Evolutionary conservation across 2,329 filamentous ascomycete genomes (phyloP), one percentile per base, ranked within the genome.

Genomic region (Cladophialophora psammophila): DNA sequence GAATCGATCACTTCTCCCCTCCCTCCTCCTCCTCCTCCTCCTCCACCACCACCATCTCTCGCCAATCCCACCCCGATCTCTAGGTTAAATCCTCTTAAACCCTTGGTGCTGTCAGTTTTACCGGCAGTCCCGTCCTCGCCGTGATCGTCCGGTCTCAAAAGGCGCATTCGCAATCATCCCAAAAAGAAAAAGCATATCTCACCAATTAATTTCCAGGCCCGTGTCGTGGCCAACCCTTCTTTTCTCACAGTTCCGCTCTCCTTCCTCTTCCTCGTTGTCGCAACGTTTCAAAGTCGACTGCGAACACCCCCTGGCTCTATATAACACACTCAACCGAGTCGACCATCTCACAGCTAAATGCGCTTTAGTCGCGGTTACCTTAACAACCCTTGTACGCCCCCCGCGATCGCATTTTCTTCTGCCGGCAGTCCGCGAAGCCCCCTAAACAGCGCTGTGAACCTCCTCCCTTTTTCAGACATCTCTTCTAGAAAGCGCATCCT

Each of bases 401-500:
- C 59, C 59, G 59, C 59, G 59, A 61, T 61, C 57, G 50, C 42
- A 48, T 61, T 61, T 60, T 50, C 45, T 63, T 55, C 52, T 63
- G 60, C 60, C 50, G 53, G 60, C 60, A 57, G 36, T 56, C 60
- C 60, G 50, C 45, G 45, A 53, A 26, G 53, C 59, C 42, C 59
- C 45, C 59, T 52, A 52, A 53, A 36, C 31, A n/a, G 34, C 59
- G 36, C 32, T 48, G 26, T 40, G 3, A 53, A 54, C 58, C 56
- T 58, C 62, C 65, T 66, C 55, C 65, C 65, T 66, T 68, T 62
- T 61, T 61, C 52, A 55, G 52, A 32, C 32, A 34, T 63, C 38
- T 36, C 60, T 63, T 56, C 60, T 63, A 55, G 60, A 63, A 55
- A 56, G 35, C 54, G 26, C 52, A 53, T 32, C 59, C 34, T 53